Percentiles rank a stretch among this genome's conserved stretches.
phyloP scores from a whole-genome alignment of 768 basidiomycete species.

The Cyclocybe aegerita region DNA sequence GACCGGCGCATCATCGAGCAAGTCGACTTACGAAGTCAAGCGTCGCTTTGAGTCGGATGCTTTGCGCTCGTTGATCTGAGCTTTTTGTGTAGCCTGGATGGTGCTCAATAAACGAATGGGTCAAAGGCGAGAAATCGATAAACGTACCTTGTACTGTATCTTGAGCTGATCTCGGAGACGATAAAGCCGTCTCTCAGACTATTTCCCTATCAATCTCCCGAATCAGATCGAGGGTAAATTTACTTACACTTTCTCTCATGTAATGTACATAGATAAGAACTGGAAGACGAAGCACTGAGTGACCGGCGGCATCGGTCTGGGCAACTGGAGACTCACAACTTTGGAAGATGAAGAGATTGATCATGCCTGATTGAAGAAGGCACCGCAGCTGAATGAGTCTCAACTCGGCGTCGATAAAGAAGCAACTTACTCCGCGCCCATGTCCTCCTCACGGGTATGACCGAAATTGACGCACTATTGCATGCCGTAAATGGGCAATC shows the following conservation, averaged over 20 bases:
- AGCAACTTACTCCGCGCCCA: slow-evolving; percentile 35
- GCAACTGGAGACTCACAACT: slow-evolving; percentile 40
- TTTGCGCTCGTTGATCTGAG: slow-evolving; percentile 74
- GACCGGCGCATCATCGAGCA: not conserved
- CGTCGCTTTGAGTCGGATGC: slow-evolving; percentile 82
- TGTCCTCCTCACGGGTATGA: slow-evolving; percentile 34
- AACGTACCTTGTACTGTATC: slow-evolving; percentile 57
- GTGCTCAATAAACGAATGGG: not conserved
- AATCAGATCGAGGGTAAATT: not conserved
- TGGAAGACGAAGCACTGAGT: slow-evolving; percentile 29
- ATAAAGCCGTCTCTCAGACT: slow-evolving; percentile 71
- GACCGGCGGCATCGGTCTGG: not conserved
- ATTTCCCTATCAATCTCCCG: slow-evolving; percentile 1
- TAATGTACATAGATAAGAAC: slow-evolving; percentile 78
- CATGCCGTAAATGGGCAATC: not conserved
- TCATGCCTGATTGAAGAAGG: slow-evolving; percentile 40
- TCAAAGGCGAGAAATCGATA: not conserved
- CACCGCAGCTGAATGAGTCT: not conserved
- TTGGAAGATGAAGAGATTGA: slow-evolving; percentile 79
- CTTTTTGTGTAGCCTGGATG: slow-evolving; percentile 60
- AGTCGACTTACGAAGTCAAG: slow-evolving; percentile 64
- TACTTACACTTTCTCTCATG: slow-evolving; percentile 56
- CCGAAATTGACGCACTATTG: slow-evolving; percentile 33
- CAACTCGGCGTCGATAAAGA: not conserved
- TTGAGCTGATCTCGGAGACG: slow-evolving; percentile 75